Base-by-base conservation (phyloP, 2,329 filamentous ascomycete species). In the Phialophora macrospora region DNA sequence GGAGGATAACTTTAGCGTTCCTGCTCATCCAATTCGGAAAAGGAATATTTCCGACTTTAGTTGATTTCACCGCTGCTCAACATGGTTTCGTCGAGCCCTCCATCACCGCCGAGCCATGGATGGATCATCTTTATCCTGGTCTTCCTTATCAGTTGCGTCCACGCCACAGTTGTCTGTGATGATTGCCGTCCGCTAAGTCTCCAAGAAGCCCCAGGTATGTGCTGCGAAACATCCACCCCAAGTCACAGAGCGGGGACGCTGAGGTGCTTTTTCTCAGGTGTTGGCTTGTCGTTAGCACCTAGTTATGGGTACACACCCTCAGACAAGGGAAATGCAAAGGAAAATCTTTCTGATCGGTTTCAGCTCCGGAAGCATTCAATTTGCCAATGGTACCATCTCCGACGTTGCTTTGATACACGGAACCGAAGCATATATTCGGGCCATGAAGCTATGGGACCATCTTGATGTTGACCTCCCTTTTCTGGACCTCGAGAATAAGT, bases 151-250 rank as follows among this genome's bases (percentile, higher is more conserved):
- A 44, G 38, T 20, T 44, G 30, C 46, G 58, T 61, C 54, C 34
- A 54, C 58, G 58, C 58, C 58, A 61, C 58, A 24, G 58, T 61
- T 28, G 58, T 61, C 28, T 61, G 58, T 41, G 17, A 54, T 24
- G 26, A 26, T 61, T 61, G 58, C 48, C 58, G 30, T 52, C 58
- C 58, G 28, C 58, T 61, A 54, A 61, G 46, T 54, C 58, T 61
- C 28, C 58, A 61, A 54, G 58, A 61, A 61, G 58, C 58, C 44
- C 48, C 58, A 61, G 58, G 58, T 61, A 61, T 28, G 48, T 60
- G 46, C 22, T 60, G 28, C 17, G 58, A 20, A 51, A 46, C 44
- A 38, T 22, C 56, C 41, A 48, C 22, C 26, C 24, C 56, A 30
- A 51, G 17, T 34, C 44, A 60, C 26, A 24, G 46, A 34, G 44